phyloP scores from a whole-genome alignment of 805 yeast genomes.

The Kazachstania bromeliacearum region DNA sequence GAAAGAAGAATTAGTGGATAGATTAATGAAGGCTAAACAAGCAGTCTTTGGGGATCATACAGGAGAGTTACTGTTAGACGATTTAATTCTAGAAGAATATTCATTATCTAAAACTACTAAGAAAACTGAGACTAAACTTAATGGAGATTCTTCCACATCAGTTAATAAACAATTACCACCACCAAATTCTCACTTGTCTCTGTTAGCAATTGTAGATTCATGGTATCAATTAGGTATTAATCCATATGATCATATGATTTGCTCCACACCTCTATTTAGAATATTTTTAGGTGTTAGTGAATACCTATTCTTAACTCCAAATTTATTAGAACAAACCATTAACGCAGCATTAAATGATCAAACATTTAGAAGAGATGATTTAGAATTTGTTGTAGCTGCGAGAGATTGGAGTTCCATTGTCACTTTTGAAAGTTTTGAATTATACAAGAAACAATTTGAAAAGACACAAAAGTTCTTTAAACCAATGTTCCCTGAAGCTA shows the following conservation, averaged over 20 bases:
- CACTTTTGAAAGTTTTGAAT: conserved; percentile 58
- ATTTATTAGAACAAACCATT: conserved; percentile 70
- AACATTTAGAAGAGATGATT: conserved; percentile 76
- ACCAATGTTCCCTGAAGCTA: conserved; percentile 85
- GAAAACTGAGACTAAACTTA: conserved; percentile 27
- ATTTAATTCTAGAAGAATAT: conserved; percentile 65
- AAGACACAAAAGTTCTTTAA: conserved; percentile 73
- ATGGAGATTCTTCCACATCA: conserved; percentile 1
- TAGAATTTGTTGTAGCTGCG: conserved; percentile 88
- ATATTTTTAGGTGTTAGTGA: conserved; percentile 92
- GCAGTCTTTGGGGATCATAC: conserved; percentile 64
- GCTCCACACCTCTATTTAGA: conserved; percentile 89
- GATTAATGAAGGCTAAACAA: conserved; percentile 59
- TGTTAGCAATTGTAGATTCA: conserved; percentile 86
- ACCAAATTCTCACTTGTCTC: conserved; percentile 84
- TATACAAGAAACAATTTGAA: conserved; percentile 66
- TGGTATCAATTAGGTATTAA: conserved; percentile 80
- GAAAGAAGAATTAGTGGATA: conserved; percentile 43
- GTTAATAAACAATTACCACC: conserved; percentile 5
- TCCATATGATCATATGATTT: conserved; percentile 94
- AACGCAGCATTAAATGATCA: conserved; percentile 58
- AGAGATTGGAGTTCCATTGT: conserved; percentile 79
- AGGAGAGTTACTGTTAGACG: conserved; percentile 62
- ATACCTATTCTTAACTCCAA: conserved; percentile 78
- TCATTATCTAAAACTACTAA: conserved; percentile 67